Evolutionary conservation across 176 grass and related monocot species (phyloP), one percentile per base, ranked within the genome.

Genomic region (Coix lacrymajobi): DNA sequence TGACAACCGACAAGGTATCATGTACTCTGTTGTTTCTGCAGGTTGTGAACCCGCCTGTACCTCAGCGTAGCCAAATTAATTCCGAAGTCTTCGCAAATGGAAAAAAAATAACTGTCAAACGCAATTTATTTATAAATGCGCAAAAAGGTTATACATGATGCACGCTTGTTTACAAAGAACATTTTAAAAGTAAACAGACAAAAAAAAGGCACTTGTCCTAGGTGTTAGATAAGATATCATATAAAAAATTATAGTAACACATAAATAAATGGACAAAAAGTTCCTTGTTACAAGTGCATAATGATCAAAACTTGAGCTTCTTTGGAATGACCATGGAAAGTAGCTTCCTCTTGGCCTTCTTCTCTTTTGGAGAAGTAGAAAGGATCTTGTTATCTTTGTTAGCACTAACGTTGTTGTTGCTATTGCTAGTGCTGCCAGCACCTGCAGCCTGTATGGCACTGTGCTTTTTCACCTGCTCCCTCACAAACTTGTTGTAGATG

Each of bases 401-500:
- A 56, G 33, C 30, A 71, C 6, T 44, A 5, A 14, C n/a, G 7
- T 44, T 45, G 39, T 4, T 71, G 68, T 1, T 29, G 13, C 22
- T 17, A 39, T 1, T 29, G 13, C 22, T 17, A 39, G 36, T 85
- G 37, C 29, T 19, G 44, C 22, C 71, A 39, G n/a, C 6, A 68
- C 6, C 45, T n/a, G 8, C n/a, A n/a, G 76, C 16, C 17, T 32
- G 40, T 12, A 20, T 51, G 44, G 4, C 16, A 22, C 17, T 73
- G 22, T 49, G 75, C 69, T 87, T 87, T 66, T 77, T 90, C 33
- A 96, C 69, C 37, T 90, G 78, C n/a, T 88, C 85, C 79, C 93
- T 92, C 25, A 96, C 93, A 75, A 90, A 87, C 72, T 86, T 96
- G 65, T 87, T 73, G 63, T 96, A 96, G 71, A 96, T 85, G 82